Evolutionary conservation across 73 alveolate genomes (phyloP).

Genomic region (Stentor coeruleus): DNA sequence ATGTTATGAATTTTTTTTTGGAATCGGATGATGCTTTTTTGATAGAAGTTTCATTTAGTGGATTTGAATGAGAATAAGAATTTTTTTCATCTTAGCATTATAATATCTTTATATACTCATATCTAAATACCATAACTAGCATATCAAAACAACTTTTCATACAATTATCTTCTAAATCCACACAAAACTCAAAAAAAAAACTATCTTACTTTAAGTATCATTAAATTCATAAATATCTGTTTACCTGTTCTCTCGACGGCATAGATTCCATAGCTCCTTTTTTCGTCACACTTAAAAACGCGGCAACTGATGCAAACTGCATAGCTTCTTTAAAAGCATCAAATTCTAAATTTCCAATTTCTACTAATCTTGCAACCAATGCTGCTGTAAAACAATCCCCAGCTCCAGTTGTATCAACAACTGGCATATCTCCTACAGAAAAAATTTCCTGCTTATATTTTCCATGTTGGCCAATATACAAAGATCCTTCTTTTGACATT

Average conservation of each 20-base stretch:
- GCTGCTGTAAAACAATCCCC: conserved; percentile 62
- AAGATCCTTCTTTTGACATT: not conserved
- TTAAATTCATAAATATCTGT: too few relatives aligned
- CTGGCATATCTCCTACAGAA: conserved; percentile 7
- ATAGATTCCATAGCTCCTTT: conserved; percentile 53
- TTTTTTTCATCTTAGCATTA: too few relatives aligned
- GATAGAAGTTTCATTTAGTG: too few relatives aligned
- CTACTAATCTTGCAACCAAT: conserved; percentile 26
- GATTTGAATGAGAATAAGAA: too few relatives aligned
- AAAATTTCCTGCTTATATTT: not conserved
- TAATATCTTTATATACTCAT: too few relatives aligned
- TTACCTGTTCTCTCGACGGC: conserved; percentile 27
- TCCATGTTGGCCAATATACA: conserved; percentile 10
- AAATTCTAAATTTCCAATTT: not conserved
- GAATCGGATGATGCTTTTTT: too few relatives aligned
- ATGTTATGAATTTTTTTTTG: too few relatives aligned
- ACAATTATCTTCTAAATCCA: too few relatives aligned
- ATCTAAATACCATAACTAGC: too few relatives aligned
- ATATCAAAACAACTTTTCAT: too few relatives aligned
- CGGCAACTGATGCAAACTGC: conserved; percentile 57
- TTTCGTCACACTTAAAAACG: conserved; percentile 39
- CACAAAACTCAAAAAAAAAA: too few relatives aligned
- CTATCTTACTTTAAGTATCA: too few relatives aligned
- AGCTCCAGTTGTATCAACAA: conserved; percentile 56
- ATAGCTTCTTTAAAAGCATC: conserved; percentile 40